Evolutionary conservation across 805 yeast genomes (phyloP).

Genomic region (Lachancea waltii): DNA sequence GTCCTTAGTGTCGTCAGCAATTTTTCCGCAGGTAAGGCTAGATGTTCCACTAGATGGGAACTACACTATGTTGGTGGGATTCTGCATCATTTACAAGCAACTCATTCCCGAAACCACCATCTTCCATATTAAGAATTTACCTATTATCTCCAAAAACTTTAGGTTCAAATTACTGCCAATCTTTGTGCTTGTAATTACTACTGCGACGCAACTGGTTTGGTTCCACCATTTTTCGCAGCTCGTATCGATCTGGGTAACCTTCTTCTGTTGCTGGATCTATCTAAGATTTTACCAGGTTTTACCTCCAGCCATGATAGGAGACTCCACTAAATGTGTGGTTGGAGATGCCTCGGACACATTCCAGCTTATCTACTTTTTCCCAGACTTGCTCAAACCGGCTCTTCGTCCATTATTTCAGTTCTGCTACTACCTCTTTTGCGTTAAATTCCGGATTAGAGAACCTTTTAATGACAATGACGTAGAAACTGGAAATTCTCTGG

Average conservation of each 20-base stretch:
- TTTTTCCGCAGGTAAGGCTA: constrained; percentile 25
- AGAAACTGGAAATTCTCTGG: constrained; percentile 68
- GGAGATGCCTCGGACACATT: constrained; percentile 93
- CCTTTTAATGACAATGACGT: constrained; percentile 64
- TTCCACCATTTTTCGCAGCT: constrained; percentile 41
- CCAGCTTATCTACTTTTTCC: constrained; percentile 78
- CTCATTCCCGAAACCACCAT: constrained; percentile 54
- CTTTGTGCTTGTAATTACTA: constrained; percentile 27
- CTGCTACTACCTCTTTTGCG: constrained; percentile 34
- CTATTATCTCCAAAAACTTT: constrained; percentile 35
- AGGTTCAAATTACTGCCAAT: constrained; percentile 64
- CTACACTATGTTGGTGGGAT: constrained; percentile 49
- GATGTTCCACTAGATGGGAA: constrained; percentile 48
- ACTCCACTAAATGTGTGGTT: constrained; percentile 17
- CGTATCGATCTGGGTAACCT: constrained; percentile 51
- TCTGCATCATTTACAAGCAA: constrained; percentile 60
- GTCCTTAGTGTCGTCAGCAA: constrained; percentile 22
- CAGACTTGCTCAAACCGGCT: constrained; percentile 47
- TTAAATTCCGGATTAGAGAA: constrained; percentile 42
- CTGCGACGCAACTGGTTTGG: constrained; percentile 27
- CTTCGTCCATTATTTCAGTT: constrained; percentile 46
- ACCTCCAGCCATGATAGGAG: constrained; percentile 35
- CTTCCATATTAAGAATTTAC: constrained; percentile 42
- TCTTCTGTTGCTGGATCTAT: constrained; percentile 67
- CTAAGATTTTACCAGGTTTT: constrained; percentile 70